These are phyloP conservation scores for Telopea speciosissima DNA, from an alignment of 177 flowering plant species.

Conservation along the genomic window DNA sequence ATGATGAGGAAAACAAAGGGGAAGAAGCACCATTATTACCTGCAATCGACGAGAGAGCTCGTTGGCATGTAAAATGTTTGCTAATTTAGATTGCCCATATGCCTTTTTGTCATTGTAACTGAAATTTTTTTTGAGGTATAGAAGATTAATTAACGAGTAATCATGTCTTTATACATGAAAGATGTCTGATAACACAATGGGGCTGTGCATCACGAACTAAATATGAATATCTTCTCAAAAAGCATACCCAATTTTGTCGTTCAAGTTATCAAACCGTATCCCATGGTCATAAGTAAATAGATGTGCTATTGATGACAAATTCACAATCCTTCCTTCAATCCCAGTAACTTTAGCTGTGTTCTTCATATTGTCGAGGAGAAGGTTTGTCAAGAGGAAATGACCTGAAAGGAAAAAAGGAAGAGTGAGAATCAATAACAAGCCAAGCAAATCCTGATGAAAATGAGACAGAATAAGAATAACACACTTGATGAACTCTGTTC, in stretches of 20 bases:
- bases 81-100: conserved; percentile 84
- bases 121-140: not conserved
- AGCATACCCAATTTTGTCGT: conserved; percentile 40
- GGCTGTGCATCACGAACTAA: not conserved
- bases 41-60: conserved; percentile 70
- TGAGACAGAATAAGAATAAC: not conserved
- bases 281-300: conserved; percentile 54
- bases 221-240: not conserved
- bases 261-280: conserved; percentile 57
- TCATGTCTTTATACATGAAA: not conserved
- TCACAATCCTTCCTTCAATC: conserved; percentile 82
- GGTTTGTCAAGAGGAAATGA: conserved; percentile 82
- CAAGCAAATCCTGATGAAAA: not conserved
- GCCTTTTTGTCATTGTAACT: conserved; percentile 80
- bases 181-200: too few relatives aligned
- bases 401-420: conserved; percentile 37
- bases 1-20: too few relatives aligned
- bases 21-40: conserved; percentile 27
- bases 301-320: conserved; percentile 86
- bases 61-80: conserved; percentile 73
- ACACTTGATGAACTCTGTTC: not conserved
- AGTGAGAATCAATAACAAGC: not conserved
- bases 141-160: not conserved
- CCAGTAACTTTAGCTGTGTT: conserved; percentile 59
- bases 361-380: conserved; percentile 89